These are phyloP conservation scores for Scleroderma bovista DNA, from an alignment of 768 basidiomycete species.

Conservation along the genomic window DNA sequence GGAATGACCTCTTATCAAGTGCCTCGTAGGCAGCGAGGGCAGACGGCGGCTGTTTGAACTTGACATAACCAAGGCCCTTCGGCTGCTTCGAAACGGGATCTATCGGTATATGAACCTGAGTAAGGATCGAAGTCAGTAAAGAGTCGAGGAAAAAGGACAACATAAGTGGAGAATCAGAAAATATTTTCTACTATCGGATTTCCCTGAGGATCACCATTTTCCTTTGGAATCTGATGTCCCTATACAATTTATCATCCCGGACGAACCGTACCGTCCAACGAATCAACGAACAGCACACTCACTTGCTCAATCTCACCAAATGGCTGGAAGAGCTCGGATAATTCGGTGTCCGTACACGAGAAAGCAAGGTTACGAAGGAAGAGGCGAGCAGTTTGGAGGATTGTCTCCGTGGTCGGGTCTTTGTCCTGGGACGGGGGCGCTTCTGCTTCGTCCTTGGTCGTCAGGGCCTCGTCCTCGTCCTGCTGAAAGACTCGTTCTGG, in stretches of 20 bases:
- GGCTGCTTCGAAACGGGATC: constrained; percentile 40
- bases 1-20: constrained; percentile 81
- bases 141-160: neutral
- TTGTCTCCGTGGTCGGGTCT: constrained; percentile 41
- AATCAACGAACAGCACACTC: constrained; percentile 20
- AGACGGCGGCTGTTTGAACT: constrained; percentile 38
- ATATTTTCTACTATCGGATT: constrained; percentile 58
- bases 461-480: constrained; percentile 49
- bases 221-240: constrained; percentile 44
- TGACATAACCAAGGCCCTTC: constrained; percentile 62
- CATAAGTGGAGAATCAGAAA: constrained; percentile 35
- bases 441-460: constrained; percentile 5
- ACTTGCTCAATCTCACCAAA: constrained; percentile 81
- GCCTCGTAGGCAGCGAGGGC: constrained; percentile 69
- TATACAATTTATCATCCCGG: constrained; percentile 38
- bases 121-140: constrained; percentile 1
- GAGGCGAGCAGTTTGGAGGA: constrained; percentile 70
- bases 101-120: constrained; percentile 53
- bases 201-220: constrained; percentile 48
- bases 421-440: constrained; percentile 7
- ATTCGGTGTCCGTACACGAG: constrained; percentile 67
- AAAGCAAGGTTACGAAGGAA: constrained; percentile 97
- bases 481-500: constrained; percentile 54
- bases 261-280: constrained; percentile 4
- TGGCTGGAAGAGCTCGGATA: constrained; percentile 55